Percentiles rank a stretch among this genome's conserved stretches.
phyloP scores from a whole-genome alignment of 2,329 filamentous ascomycete species.

The Intubia oerlemansii region DNA sequence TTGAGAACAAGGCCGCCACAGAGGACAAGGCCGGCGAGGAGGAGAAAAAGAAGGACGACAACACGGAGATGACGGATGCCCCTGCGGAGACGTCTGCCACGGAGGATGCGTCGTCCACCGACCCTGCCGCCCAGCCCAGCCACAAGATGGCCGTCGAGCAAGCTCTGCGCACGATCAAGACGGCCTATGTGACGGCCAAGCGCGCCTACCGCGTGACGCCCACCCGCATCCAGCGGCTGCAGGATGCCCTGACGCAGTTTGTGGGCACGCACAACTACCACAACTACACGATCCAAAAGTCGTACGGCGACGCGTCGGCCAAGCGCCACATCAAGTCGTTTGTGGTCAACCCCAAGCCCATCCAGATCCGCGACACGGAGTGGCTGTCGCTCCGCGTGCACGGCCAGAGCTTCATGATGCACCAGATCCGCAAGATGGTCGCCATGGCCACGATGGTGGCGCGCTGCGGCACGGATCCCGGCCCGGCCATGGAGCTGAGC shows the following conservation, averaged over 20 bases:
- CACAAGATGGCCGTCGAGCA: constrained; percentile 27
- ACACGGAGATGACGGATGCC: constrained; percentile 2
- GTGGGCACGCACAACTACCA: constrained; percentile 80
- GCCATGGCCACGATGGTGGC: constrained; percentile 73
- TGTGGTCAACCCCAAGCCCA: constrained; percentile 49
- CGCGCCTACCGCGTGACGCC: constrained; percentile 63
- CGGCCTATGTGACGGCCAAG: constrained; percentile 64
- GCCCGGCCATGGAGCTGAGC: constrained; percentile 48
- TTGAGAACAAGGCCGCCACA: constrained; percentile 5
- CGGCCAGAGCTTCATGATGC: constrained; percentile 99
- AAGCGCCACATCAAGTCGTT: constrained; percentile 90
- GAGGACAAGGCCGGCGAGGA: constrained; percentile 2
- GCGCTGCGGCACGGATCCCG: constrained; percentile 59
- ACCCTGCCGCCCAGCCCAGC: neutral
- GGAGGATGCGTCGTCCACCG: neutral
- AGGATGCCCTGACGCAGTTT: constrained; percentile 54
- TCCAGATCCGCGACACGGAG: constrained; percentile 78
- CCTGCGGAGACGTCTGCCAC: constrained; percentile 12
- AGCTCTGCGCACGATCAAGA: constrained; percentile 54
- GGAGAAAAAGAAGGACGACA: neutral
- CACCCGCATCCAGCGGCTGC: constrained; percentile 50
- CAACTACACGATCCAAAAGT: constrained; percentile 93
- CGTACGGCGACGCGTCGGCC: constrained; percentile 57
- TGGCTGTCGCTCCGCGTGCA: constrained; percentile 94
- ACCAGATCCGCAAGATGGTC: constrained; percentile 99